These are phyloP conservation scores for Cairneyella variabilis DNA, from an alignment of 495 filamentous ascomycete genomes.

Conservation along the genomic window DNA sequence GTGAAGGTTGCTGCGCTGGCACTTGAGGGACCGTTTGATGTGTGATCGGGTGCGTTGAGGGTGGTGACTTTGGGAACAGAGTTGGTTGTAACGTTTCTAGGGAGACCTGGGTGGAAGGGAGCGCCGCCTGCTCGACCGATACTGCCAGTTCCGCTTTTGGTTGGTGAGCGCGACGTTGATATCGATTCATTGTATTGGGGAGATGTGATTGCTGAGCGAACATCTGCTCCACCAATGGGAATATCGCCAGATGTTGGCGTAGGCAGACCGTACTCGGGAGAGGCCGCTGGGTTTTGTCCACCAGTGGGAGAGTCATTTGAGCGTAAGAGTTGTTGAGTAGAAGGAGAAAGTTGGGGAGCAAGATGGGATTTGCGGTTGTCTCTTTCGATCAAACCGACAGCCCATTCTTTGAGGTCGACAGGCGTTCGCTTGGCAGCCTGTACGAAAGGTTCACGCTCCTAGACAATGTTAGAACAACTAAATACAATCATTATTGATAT, in stretches of 20 bases:
- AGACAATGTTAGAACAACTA: slow-evolving; percentile 6
- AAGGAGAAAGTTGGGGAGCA: slow-evolving; percentile 58
- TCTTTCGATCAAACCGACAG: slow-evolving; percentile 81
- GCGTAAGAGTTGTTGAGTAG: slow-evolving; percentile 54
- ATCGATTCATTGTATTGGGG: slow-evolving; percentile 22
- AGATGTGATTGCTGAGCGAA: slow-evolving; percentile 26
- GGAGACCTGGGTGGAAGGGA: slow-evolving; percentile 45
- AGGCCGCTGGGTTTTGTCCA: slow-evolving; percentile 25
- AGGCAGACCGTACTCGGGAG: slow-evolving; percentile 34
- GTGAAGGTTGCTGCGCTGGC: slow-evolving; percentile 30
- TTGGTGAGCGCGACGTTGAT: slow-evolving; percentile 21
- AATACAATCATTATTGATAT: not conserved
- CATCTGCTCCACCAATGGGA: slow-evolving; percentile 53
- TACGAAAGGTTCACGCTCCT: slow-evolving; percentile 91
- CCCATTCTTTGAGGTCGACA: slow-evolving; percentile 86
- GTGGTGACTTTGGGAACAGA: slow-evolving; percentile 34
- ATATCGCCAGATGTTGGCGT: slow-evolving; percentile 67
- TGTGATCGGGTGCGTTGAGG: slow-evolving; percentile 19
- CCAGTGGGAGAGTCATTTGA: slow-evolving; percentile 46
- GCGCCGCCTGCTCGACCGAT: slow-evolving; percentile 38
- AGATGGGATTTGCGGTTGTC: slow-evolving; percentile 92
- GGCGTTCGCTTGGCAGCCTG: slow-evolving; percentile 92
- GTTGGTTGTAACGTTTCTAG: slow-evolving; percentile 41
- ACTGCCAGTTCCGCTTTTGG: slow-evolving; percentile 34
- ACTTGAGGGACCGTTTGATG: slow-evolving; percentile 23